Percentiles rank a stretch among this genome's conserved stretches.
Conservation (phyloP, 768 basidiomycete genomes). For the Amanita muscaria region DNA sequence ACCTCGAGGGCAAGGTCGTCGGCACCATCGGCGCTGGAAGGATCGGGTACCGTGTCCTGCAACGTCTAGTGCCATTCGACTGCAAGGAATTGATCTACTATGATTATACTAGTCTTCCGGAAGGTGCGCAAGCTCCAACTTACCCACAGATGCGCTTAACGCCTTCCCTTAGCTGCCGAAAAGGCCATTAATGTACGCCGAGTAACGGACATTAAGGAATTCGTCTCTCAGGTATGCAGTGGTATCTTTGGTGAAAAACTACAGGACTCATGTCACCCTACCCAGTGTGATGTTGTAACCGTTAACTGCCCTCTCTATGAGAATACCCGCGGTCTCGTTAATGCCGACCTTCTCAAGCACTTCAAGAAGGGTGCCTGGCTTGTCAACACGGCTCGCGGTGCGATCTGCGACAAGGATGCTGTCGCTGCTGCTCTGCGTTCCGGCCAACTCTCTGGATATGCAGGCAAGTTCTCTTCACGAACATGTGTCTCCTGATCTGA, state of each 20-base stretch:
- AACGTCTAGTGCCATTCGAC: slow-evolving; percentile 75
- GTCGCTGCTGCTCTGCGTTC: slow-evolving; percentile 68
- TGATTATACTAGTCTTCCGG: slow-evolving; percentile 70
- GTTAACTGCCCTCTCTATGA: slow-evolving; percentile 88
- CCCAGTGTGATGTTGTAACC: slow-evolving; percentile 70
- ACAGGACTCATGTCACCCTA: background rate
- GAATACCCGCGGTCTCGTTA: slow-evolving; percentile 70
- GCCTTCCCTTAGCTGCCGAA: slow-evolving; percentile 38
- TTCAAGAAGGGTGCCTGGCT: slow-evolving; percentile 92
- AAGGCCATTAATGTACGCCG: slow-evolving; percentile 62
- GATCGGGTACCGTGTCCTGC: slow-evolving; percentile 83
- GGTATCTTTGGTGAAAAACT: background rate
- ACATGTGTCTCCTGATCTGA: slow-evolving; percentile 21
- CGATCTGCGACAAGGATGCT: slow-evolving; percentile 80
- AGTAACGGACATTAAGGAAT: slow-evolving; percentile 66
- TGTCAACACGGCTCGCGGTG: slow-evolving; percentile 90
- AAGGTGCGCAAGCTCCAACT: slow-evolving; percentile 28
- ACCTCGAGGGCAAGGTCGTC: slow-evolving; percentile 86
- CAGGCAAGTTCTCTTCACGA: slow-evolving; percentile 20
- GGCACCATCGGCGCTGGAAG: slow-evolving; percentile 78
- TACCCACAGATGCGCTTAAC: background rate
- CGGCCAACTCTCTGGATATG: slow-evolving; percentile 62
- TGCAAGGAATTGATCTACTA: slow-evolving; percentile 88
- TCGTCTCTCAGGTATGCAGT: slow-evolving; percentile 32
- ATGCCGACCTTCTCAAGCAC: slow-evolving; percentile 73